phyloP scores from a whole-genome alignment of 257 asterid species.

The Przewalskia tangutica region DNA sequence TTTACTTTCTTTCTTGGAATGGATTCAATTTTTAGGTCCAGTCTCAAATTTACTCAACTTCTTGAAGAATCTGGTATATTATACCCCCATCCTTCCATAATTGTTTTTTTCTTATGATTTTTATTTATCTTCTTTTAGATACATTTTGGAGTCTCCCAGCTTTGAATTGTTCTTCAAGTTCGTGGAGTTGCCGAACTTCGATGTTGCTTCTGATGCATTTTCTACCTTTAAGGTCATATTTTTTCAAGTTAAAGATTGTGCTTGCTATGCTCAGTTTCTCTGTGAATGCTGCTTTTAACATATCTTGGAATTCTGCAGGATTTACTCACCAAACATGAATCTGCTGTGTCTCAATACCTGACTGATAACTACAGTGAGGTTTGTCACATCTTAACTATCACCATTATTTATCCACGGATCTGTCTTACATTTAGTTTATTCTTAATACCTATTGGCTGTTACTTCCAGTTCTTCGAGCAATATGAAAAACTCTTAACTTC shows the following conservation, averaged over 20 bases:
- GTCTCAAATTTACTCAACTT: background rate
- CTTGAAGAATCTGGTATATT: background rate
- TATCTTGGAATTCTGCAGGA: constrained; percentile 41
- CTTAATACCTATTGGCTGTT: constrained; percentile 3
- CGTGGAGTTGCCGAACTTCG: constrained; percentile 82
- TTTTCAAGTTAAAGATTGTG: constrained; percentile 4
- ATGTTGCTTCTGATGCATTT: constrained; percentile 93
- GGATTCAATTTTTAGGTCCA: background rate
- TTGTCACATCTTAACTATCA: constrained; percentile 8
- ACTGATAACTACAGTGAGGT: constrained; percentile 70
- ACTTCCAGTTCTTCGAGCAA: constrained; percentile 74
- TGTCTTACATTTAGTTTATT: background rate
- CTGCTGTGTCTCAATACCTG: constrained; percentile 75
- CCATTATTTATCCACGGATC: background rate
- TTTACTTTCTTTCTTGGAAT: background rate
- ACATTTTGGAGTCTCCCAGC: constrained; percentile 92
- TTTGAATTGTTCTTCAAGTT: constrained; percentile 89
- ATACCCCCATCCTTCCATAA: constrained; percentile 3
- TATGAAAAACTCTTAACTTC: constrained; percentile 81
- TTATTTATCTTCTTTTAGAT: constrained; percentile 39
- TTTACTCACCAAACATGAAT: constrained; percentile 70
- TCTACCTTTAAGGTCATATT: constrained; percentile 82
- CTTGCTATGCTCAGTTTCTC: background rate
- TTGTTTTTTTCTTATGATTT: background rate
- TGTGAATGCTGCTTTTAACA: constrained; percentile 1